phyloP scores from a whole-genome alignment of 176 grass and related monocot genomes.

The Bolboschoenus planiculmis region DNA sequence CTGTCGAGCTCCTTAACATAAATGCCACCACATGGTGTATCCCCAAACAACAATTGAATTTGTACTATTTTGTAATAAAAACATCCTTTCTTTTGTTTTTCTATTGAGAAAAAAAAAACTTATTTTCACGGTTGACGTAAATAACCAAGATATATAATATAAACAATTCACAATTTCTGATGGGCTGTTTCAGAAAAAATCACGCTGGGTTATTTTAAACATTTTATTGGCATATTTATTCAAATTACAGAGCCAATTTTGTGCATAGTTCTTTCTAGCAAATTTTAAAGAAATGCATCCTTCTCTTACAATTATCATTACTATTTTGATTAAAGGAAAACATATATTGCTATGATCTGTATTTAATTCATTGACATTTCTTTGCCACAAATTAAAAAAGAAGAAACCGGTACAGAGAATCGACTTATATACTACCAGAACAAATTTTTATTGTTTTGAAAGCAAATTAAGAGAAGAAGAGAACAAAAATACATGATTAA shows the following conservation, averaged over 20 bases:
- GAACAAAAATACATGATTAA: background rate
- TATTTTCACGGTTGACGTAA: background rate
- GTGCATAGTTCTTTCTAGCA: background rate
- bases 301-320: background rate
- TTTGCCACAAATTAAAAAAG: background rate
- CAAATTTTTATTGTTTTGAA: background rate
- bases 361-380: background rate
- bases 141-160: background rate
- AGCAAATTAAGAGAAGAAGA: background rate
- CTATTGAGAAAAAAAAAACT: background rate
- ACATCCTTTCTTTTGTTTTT: background rate
- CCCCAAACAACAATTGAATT: background rate
- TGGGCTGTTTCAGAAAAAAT: background rate
- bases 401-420: background rate
- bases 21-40: background rate
- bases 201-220: background rate
- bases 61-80: background rate
- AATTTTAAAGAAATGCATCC: background rate
- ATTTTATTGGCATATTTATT: background rate
- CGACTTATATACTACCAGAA: background rate
- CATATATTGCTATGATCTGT: background rate
- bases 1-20: background rate
- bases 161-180: background rate
- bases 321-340: background rate
- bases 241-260: background rate